These are phyloP conservation scores for Lachancea waltii DNA, from an alignment of 805 yeast genomes.

Conservation along the genomic window DNA sequence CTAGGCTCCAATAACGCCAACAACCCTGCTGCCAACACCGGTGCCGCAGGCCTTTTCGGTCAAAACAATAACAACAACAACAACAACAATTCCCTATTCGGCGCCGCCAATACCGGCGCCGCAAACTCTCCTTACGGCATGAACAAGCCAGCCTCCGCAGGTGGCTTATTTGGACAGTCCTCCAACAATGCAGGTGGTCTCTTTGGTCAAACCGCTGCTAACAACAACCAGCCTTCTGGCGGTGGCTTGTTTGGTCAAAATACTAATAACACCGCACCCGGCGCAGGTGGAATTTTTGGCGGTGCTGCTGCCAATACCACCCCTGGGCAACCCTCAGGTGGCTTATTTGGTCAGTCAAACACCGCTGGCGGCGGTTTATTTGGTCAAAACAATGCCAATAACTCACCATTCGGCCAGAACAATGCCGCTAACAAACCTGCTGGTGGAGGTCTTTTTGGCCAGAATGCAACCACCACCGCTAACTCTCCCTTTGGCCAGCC, in stretches of 20 bases:
- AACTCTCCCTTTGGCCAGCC: conserved; percentile 33
- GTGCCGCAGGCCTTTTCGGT: conserved; percentile 29
- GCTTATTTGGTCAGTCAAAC: conserved; percentile 38
- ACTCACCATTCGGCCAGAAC: conserved; percentile 25
- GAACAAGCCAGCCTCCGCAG: conserved; percentile 26
- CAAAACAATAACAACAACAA: conserved; percentile 22
- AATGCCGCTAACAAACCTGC: conserved; percentile 4
- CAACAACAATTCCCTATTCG: conserved; percentile 17
- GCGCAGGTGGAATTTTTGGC: too few relatives aligned
- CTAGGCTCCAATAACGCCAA: not conserved
- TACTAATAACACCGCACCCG: conserved; percentile 6
- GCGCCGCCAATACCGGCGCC: conserved; percentile 16
- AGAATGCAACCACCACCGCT: conserved; percentile 26
- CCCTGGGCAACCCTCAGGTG: conserved; percentile 20
- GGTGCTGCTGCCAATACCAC: conserved; percentile 14
- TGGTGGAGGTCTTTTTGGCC: conserved; percentile 33
- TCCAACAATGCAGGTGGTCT: conserved; percentile 35
- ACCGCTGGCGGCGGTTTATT: conserved; percentile 22
- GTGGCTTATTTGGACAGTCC: conserved; percentile 28
- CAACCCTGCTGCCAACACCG: conserved; percentile 7
- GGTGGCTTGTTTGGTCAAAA: conserved; percentile 32
- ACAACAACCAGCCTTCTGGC: conserved; percentile 34
- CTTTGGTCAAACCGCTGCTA: conserved; percentile 19
- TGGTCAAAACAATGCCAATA: conserved; percentile 30
- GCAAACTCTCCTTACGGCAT: conserved; percentile 39